Conservation (phyloP, 1,139 yeast species). For the Candida tropicalis region DNA sequence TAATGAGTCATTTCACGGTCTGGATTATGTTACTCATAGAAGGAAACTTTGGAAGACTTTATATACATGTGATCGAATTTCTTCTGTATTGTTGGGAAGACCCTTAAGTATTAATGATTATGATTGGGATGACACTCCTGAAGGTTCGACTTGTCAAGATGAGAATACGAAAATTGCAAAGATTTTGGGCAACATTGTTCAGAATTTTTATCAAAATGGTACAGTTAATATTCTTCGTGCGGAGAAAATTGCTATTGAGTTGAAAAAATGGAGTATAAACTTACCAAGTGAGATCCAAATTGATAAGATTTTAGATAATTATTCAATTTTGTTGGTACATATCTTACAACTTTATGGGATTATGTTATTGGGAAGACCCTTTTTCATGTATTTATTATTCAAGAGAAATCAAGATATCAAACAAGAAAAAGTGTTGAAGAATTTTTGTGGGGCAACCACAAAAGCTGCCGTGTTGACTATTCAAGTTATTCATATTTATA, state of each 20-base stretch:
- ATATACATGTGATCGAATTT: conserved; percentile 42
- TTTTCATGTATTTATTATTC: conserved; percentile 31
- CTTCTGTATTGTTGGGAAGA: conserved; percentile 42
- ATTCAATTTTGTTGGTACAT: conserved; percentile 34
- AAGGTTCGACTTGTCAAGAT: conserved; percentile 1
- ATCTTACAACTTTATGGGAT: conserved; percentile 42
- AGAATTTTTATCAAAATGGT: conserved; percentile 25
- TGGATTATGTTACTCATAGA: conserved; percentile 21
- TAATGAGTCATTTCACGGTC: conserved; percentile 16
- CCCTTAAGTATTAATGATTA: conserved; percentile 40
- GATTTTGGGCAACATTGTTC: conserved; percentile 36
- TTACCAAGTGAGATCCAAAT: conserved; percentile 29
- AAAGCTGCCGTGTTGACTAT: conserved; percentile 20
- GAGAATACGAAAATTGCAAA: conserved; percentile 14
- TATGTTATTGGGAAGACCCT: conserved; percentile 45
- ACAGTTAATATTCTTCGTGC: conserved; percentile 35
- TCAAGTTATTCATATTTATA: conserved; percentile 19
- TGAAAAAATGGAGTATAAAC: conserved; percentile 37
- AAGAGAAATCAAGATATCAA: conserved; percentile 10
- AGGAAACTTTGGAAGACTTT: conserved; percentile 42
- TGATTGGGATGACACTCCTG: conserved; percentile 42
- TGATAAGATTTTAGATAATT: conserved; percentile 22
- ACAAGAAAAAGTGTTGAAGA: conserved; percentile 17
- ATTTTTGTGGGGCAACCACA: conserved; percentile 19
- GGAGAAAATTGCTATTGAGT: conserved; percentile 35